Conservation (phyloP, 257 asterid species). For the Scutellaria barbata region DNA sequence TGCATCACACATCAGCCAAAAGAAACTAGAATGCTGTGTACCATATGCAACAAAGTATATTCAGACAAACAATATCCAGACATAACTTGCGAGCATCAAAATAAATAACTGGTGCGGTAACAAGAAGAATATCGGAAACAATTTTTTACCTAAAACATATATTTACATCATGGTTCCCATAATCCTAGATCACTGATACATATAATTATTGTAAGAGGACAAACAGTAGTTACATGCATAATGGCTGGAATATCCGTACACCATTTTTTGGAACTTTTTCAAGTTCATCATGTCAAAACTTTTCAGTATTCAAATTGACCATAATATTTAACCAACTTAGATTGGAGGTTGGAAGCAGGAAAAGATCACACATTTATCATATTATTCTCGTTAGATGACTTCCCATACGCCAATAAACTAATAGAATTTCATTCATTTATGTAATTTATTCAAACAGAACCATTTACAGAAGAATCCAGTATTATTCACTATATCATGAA, state of each 20-base stretch:
- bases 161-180: not conserved
- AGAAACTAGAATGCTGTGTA: not conserved
- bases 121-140: slow-evolving; percentile 10
- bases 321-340: slow-evolving; percentile 13
- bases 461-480: not conserved
- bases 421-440: not conserved
- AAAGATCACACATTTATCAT: not conserved
- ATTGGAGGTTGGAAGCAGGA: not conserved
- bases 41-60: not conserved
- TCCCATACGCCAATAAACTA: not conserved
- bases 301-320: not conserved
- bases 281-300: not conserved
- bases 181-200: not conserved
- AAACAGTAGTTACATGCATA: not conserved
- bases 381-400: not conserved
- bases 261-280: not conserved
- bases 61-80: not conserved
- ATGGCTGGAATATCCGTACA: not conserved
- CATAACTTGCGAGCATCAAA: not conserved
- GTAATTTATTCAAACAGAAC: not conserved
- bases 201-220: slow-evolving; percentile 11
- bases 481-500: not conserved
- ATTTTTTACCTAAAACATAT: not conserved
- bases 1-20: slow-evolving; percentile 9
- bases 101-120: not conserved